Evolutionary conservation across 345 rosid species (phyloP).

Genomic region (Barbarea vulgaris): DNA sequence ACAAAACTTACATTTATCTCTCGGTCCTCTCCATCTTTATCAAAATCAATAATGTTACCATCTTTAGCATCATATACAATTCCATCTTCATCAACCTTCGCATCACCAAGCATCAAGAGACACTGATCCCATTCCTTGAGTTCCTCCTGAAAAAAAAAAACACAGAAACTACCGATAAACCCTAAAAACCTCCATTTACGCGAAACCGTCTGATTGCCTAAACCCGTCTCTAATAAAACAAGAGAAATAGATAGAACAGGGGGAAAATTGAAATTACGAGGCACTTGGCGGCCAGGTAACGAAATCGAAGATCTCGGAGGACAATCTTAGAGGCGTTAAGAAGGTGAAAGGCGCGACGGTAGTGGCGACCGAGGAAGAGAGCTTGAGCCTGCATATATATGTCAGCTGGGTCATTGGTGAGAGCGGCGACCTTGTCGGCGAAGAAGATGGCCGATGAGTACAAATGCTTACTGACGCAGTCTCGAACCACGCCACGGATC

Average conservation of each 20-base stretch:
- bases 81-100: constrained; percentile 86
- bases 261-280: constrained; percentile 49
- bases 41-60: constrained; percentile 63
- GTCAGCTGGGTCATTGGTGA: constrained; percentile 82
- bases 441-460: constrained; percentile 97
- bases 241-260: background rate
- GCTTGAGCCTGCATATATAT: constrained; percentile 96
- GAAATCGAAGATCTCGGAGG: constrained; percentile 93
- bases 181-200: constrained; percentile 16
- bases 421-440: constrained; percentile 85
- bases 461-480: constrained; percentile 94
- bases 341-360: constrained; percentile 94
- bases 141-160: constrained; percentile 77
- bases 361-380: constrained; percentile 89
- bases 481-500: constrained; percentile 89
- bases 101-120: constrained; percentile 83
- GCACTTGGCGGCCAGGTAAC: constrained; percentile 97
- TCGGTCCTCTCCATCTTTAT: constrained; percentile 90
- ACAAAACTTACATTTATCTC: constrained; percentile 77
- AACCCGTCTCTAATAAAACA: background rate
- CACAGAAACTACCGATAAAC: constrained; percentile 18
- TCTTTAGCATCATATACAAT: constrained; percentile 72
- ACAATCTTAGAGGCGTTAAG: constrained; percentile 89
- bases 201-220: background rate
- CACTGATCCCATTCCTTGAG: constrained; percentile 98